phyloP scores from a whole-genome alignment of 2,329 filamentous ascomycete species.

The Fusarium paranaense region DNA sequence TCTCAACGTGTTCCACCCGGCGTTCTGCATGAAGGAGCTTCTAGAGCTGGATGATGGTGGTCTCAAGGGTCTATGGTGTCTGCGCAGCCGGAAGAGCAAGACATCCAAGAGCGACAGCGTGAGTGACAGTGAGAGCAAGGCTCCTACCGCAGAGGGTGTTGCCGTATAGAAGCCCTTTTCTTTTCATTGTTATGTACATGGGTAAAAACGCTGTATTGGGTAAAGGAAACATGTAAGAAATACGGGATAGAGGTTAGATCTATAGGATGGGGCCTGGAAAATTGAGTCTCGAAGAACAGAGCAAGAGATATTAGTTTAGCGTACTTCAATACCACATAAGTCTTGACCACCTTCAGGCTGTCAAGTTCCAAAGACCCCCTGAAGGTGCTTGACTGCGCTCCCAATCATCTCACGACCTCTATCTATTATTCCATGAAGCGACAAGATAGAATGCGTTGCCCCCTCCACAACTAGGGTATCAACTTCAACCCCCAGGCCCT shows the following conservation, averaged over 20 bases:
- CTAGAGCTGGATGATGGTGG: slow-evolving; percentile 42
- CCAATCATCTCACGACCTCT: slow-evolving; percentile 39
- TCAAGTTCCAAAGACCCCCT: slow-evolving; percentile 31
- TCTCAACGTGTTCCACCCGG: slow-evolving; percentile 56
- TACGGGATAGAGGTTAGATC: background rate
- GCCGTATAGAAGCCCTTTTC: slow-evolving; percentile 9
- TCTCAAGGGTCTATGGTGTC: slow-evolving; percentile 43
- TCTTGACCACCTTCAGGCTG: background rate
- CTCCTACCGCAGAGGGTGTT: slow-evolving; percentile 8
- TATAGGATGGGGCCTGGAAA: background rate
- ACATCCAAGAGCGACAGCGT: slow-evolving; percentile 8
- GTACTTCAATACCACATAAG: background rate
- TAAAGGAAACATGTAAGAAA: background rate
- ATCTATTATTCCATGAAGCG: slow-evolving; percentile 42
- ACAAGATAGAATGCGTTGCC: slow-evolving; percentile 42
- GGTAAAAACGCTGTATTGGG: background rate
- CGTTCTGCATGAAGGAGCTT: slow-evolving; percentile 43
- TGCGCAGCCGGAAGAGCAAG: slow-evolving; percentile 32
- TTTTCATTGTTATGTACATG: background rate
- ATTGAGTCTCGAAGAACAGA: background rate
- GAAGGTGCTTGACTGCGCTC: slow-evolving; percentile 36
- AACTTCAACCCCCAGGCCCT: slow-evolving; percentile 29
- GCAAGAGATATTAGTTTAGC: background rate
- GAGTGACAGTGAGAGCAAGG: slow-evolving; percentile 26
- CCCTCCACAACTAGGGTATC: slow-evolving; percentile 36